These are phyloP conservation scores for Botryobasidium botryosum DNA, from an alignment of 768 basidiomycete genomes.

Conservation along the genomic window DNA sequence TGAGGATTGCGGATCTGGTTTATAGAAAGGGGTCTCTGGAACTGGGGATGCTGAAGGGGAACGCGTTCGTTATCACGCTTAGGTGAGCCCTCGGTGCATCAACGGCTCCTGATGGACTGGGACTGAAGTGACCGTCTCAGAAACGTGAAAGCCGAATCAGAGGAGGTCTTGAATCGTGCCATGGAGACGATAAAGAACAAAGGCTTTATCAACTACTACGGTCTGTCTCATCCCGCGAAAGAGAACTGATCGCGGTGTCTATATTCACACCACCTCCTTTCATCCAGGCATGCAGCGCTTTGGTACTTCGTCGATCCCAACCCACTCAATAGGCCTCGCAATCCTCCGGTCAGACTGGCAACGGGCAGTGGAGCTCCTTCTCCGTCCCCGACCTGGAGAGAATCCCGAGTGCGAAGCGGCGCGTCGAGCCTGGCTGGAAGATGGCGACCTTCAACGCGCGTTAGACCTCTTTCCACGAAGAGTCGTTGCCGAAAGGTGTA, in stretches of 20 bases:
- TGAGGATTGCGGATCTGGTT: slow-evolving; percentile 73
- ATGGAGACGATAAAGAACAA: slow-evolving; percentile 60
- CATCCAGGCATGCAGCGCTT: slow-evolving; percentile 89
- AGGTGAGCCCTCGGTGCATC: slow-evolving; percentile 34
- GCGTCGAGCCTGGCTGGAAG: slow-evolving; percentile 76
- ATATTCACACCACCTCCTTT: slow-evolving; percentile 1
- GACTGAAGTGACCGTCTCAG: slow-evolving; percentile 24
- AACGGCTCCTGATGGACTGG: slow-evolving; percentile 4
- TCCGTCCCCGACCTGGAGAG: slow-evolving; percentile 74
- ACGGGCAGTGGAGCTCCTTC: slow-evolving; percentile 63
- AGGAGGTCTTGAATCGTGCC: slow-evolving; percentile 53
- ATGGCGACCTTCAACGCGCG: slow-evolving; percentile 64
- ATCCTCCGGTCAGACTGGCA: slow-evolving; percentile 84
- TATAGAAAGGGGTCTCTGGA: slow-evolving; percentile 74
- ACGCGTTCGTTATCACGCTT: slow-evolving; percentile 86
- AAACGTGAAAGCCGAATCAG: slow-evolving; percentile 66
- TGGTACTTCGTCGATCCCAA: slow-evolving; percentile 90
- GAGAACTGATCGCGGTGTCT: not conserved
- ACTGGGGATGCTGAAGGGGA: slow-evolving; percentile 92
- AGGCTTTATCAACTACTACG: slow-evolving; percentile 98
- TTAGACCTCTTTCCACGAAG: slow-evolving; percentile 75
- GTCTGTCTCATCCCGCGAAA: slow-evolving; percentile 24
- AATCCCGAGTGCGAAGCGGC: slow-evolving; percentile 80
- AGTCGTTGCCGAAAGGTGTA: slow-evolving; percentile 83
- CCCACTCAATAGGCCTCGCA: slow-evolving; percentile 85